Conservation (phyloP, 2,329 filamentous ascomycete species). For the Ampelomyces quisqualis region DNA sequence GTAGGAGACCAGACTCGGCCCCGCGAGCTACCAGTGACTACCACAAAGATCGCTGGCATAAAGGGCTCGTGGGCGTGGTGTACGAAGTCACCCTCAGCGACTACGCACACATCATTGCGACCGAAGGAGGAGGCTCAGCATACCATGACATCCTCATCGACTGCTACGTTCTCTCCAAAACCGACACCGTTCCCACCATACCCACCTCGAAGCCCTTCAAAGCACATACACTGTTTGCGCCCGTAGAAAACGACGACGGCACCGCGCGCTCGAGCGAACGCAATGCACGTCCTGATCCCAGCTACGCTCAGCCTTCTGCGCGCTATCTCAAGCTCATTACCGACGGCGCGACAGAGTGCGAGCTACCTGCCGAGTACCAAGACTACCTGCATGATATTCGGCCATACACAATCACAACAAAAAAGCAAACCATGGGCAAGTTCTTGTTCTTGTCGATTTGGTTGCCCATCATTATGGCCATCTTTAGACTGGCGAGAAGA, state of each 20-base stretch:
- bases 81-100: slow-evolving; percentile 88
- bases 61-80: slow-evolving; percentile 86
- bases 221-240: slow-evolving; percentile 81
- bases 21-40: slow-evolving; percentile 35
- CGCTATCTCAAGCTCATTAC: slow-evolving; percentile 81
- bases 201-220: slow-evolving; percentile 68
- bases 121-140: slow-evolving; percentile 81
- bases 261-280: slow-evolving; percentile 38
- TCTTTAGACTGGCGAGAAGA: slow-evolving; percentile 53
- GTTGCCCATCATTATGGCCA: slow-evolving; percentile 57
- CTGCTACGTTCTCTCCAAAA: slow-evolving; percentile 67
- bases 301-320: slow-evolving; percentile 77
- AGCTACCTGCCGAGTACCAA: slow-evolving; percentile 76
- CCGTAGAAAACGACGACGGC: slow-evolving; percentile 38
- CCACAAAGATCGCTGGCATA: slow-evolving; percentile 67
- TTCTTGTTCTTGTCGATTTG: slow-evolving; percentile 62
- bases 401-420: slow-evolving; percentile 69
- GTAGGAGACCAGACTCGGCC: slow-evolving; percentile 48
- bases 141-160: slow-evolving; percentile 82
- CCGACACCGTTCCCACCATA: slow-evolving; percentile 61
- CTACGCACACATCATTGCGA: slow-evolving; percentile 82
- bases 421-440: slow-evolving; percentile 66
- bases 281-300: slow-evolving; percentile 62
- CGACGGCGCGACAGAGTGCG: slow-evolving; percentile 75
- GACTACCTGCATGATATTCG: slow-evolving; percentile 68